Evolutionary conservation across 1,284 basidiomycete species (phyloP), one percentile per base, ranked within the genome.

Genomic region (Ceratobasidium sp.): DNA sequence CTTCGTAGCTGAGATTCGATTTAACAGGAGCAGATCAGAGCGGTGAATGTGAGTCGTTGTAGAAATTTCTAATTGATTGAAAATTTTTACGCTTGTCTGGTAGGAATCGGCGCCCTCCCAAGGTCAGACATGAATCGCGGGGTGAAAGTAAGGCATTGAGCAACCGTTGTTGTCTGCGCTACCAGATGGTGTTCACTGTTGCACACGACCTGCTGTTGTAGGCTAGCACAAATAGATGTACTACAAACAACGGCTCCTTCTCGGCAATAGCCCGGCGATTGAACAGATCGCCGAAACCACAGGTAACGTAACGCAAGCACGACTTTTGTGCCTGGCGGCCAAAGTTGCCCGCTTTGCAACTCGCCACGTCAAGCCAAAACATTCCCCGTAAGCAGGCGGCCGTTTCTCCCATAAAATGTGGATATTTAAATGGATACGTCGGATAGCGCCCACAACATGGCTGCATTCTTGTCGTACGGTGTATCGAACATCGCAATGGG

Each of bases 1-100:
- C 7, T 43, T 37, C 22, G 11, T 4, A 46, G 19, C 11, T 24
- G 19, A 11, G 48, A 8, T 31, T 27, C 27, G 24, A 46, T 48
- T 66, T 48, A 34, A 14, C 29, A 89, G 81, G 86, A 86, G 46
- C 87, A 88, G 81, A 88, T 88, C 80, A n/a, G n/a, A n/a, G n/a
- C n/a, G n/a, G n/a, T n/a, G 87, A 16, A 81, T 83, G 31, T 68
- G 48, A 29, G 77, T 34, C n/a, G n/a, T 34, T 3, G 8, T 34
- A 34, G 8, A 34, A 2, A 34, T 34, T 34, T 34, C 34, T 34
- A 2, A 3, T 8, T 3, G 8, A 8, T 34, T 8, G 34, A 8
- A 8, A 34, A 8, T 3, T 34, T 8, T 34, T 34, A 34, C 34
- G 34, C 8, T 34, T 2, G 34, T 2, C 8, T 34, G 34, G 34